These are phyloP conservation scores for Fusarium euwallaceae DNA, from an alignment of 2,329 filamentous ascomycete genomes.

Conservation along the genomic window DNA sequence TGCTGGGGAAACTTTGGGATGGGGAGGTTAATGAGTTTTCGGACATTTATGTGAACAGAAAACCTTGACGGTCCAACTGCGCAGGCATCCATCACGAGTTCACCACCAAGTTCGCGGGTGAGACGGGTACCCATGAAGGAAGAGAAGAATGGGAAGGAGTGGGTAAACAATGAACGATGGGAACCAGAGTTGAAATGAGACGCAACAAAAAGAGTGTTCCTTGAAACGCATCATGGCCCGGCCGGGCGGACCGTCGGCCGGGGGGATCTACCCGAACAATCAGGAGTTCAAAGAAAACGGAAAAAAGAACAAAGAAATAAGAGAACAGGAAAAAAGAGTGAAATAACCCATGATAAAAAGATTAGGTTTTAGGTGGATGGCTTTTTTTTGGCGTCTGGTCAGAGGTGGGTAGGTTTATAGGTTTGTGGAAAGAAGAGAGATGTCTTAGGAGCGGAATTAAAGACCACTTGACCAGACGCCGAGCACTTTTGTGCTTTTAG, in stretches of 20 bases:
- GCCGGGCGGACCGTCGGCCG: background rate
- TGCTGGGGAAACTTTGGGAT: background rate
- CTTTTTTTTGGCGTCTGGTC: background rate
- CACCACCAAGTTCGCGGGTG: background rate
- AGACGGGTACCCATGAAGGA: background rate
- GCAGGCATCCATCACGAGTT: background rate
- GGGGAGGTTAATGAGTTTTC: background rate
- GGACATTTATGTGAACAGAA: background rate
- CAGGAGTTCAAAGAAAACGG: no score
- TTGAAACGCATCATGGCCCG: background rate
- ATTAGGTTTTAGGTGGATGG: background rate
- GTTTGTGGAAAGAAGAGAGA: background rate
- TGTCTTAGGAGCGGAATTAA: background rate
- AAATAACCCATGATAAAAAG: background rate
- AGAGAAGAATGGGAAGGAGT: background rate
- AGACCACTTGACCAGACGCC: background rate
- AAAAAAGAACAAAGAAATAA: background rate
- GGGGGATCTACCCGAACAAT: background rate
- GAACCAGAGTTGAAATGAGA: background rate
- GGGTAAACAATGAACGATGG: background rate
- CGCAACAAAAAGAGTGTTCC: background rate
- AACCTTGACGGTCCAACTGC: background rate
- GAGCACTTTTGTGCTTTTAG: background rate
- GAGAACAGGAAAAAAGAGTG: no score
- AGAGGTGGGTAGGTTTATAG: background rate